Conservation (phyloP, 495 filamentous ascomycete species). For the Hypoxylon subgilvum region DNA sequence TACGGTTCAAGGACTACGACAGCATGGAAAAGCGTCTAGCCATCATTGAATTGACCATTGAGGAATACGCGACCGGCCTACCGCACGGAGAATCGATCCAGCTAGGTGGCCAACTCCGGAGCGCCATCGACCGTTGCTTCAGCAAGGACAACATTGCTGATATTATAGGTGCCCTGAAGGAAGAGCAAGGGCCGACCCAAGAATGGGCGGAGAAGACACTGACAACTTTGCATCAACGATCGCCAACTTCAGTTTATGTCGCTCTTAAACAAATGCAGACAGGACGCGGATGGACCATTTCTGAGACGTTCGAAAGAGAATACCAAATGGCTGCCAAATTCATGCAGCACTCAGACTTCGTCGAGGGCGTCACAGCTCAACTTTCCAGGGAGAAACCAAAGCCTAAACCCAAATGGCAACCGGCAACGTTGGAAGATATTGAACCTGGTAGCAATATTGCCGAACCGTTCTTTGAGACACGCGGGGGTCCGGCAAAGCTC, state of each 20-base stretch:
- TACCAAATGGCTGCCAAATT: conserved; percentile 78
- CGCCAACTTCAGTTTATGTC: conserved; percentile 83
- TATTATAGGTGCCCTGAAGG: conserved; percentile 70
- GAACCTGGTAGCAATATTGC: conserved; percentile 54
- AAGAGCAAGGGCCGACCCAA: conserved; percentile 57
- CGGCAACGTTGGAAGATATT: conserved; percentile 69
- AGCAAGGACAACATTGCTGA: conserved; percentile 66
- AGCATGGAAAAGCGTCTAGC: conserved; percentile 63
- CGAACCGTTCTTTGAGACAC: conserved; percentile 64
- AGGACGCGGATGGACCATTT: conserved; percentile 75
- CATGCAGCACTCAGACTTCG: conserved; percentile 88
- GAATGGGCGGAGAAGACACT: conserved; percentile 79
- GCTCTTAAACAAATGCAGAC: conserved; percentile 79
- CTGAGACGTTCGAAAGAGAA: conserved; percentile 82
- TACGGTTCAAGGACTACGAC: conserved; percentile 81
- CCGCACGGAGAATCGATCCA: conserved; percentile 70
- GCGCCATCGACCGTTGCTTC: conserved; percentile 87
- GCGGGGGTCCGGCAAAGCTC: conserved; percentile 51
- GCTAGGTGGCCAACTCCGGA: conserved; percentile 68
- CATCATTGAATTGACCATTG: conserved; percentile 84
- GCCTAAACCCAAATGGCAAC: conserved; percentile 70
- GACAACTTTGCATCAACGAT: conserved; percentile 71
- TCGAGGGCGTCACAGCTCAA: conserved; percentile 78
- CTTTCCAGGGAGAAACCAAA: conserved; percentile 62
- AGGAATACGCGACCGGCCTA: conserved; percentile 85